Base-by-base conservation (phyloP, 192 early-diverging fungal species). In the Gonapodya prolifera region DNA sequence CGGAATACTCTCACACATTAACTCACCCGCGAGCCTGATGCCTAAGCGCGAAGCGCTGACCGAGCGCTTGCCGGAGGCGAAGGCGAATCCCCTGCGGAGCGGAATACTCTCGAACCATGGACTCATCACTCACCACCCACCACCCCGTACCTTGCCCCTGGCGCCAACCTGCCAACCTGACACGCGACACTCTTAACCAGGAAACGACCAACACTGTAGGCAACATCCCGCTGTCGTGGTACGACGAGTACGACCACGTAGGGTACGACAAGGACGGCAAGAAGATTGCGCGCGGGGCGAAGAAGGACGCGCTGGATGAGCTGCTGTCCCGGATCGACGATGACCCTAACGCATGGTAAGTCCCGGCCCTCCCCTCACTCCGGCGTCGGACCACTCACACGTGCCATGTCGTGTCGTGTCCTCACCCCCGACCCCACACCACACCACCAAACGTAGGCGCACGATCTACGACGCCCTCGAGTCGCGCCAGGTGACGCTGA, bases 191-290 rank as follows among this genome's bases (percentile, higher is more conserved):
- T 28, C 23, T 2, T 2, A 8, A 80, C 30, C 71, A 84, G 78
- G 84, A 93, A 87, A 86, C 89, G 0, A 81, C 82, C 23, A 99
- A 99, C 82, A 97, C 95, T 0, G 91, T 98, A 75, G 98, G 98
- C 75, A 95, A 97, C 77, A 88, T 99, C 34, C 96, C 98, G 2
- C 90, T 96, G 82, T 93, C 97, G 83, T 98, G 96, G 96, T 99
- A 99, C 81, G 92, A 94, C 35, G 98, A 99, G 69, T 93, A 92
- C 69, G 92, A 91, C 74, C 98, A 99, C 80, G 97, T 98, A 77
- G 98, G 98, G 35, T 99, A 99, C 82, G 91, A 95, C 79, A 84
- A 96, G 33, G 85, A 96, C 79, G 98, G 98, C 35, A 95, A 98
- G 80, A 94, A 90, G 82, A 90, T 99, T 34, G 83, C 94, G 86